Conservation (phyloP, 192 early-diverging fungal genomes). For the Coemansia sp. region DNA sequence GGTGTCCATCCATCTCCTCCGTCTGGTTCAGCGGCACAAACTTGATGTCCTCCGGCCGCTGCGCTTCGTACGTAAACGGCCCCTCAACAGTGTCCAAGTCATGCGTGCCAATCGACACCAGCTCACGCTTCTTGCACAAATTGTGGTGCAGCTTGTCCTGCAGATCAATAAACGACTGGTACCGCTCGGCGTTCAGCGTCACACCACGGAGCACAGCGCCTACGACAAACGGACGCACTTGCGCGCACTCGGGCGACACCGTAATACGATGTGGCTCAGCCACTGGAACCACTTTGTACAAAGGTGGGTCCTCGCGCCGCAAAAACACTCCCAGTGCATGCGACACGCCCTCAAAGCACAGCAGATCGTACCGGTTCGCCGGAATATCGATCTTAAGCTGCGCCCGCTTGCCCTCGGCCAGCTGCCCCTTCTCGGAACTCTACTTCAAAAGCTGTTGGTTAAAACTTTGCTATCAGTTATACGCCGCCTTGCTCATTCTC, state of each 20-base stretch:
- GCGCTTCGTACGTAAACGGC: slow-evolving; percentile 95
- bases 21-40: slow-evolving; percentile 93
- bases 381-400: slow-evolving; percentile 98
- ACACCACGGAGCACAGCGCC: slow-evolving; percentile 89
- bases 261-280: slow-evolving; percentile 40
- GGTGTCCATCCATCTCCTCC: slow-evolving; percentile 79
- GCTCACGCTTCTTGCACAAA: slow-evolving; percentile 90
- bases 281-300: slow-evolving; percentile 22
- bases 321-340: slow-evolving; percentile 86
- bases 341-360: slow-evolving; percentile 94
- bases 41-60: slow-evolving; percentile 83
- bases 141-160: slow-evolving; percentile 99
- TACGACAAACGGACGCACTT: slow-evolving; percentile 84
- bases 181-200: slow-evolving; percentile 74
- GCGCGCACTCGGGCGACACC: slow-evolving; percentile 63
- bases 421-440: slow-evolving; percentile 31
- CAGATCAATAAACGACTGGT: slow-evolving; percentile 96
- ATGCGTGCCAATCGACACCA: slow-evolving; percentile 97
- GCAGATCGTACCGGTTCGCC: slow-evolving; percentile 96
- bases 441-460: slow-evolving; percentile 8
- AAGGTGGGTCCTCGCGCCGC: slow-evolving; percentile 56
- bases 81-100: slow-evolving; percentile 93
- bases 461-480: background rate
- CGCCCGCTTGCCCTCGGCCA: slow-evolving; percentile 60
- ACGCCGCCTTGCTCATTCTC: background rate